Conservation (phyloP, 208 protist genomes). For the Trypanosoma caninum region DNA sequence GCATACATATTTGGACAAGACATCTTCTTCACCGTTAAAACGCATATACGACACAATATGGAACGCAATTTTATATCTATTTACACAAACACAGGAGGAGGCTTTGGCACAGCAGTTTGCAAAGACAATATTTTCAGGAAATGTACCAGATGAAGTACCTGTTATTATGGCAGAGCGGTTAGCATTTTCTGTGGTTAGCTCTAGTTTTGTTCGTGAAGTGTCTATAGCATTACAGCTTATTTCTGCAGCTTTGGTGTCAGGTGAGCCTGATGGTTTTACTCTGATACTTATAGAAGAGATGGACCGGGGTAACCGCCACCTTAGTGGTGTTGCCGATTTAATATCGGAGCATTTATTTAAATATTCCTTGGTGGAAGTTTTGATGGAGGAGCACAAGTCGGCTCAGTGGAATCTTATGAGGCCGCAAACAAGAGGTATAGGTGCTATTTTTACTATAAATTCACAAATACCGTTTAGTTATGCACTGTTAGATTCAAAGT, state of each 20-base stretch:
- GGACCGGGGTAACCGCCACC: slow-evolving; percentile 37
- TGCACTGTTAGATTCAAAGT: slow-evolving; percentile 33
- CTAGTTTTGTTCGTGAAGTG: slow-evolving; percentile 32
- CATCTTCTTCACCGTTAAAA: slow-evolving; percentile 30
- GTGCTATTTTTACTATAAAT: slow-evolving; percentile 37
- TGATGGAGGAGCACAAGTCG: slow-evolving; percentile 56
- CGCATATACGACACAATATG: slow-evolving; percentile 20
- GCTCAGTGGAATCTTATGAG: slow-evolving; percentile 75
- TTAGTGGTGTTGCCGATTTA: slow-evolving; percentile 33
- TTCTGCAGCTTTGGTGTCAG: slow-evolving; percentile 41
- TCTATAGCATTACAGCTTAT: slow-evolving; percentile 55
- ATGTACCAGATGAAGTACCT: background rate
- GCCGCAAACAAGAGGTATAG: slow-evolving; percentile 12
- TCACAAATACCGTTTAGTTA: slow-evolving; percentile 43
- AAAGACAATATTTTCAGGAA: slow-evolving; percentile 28
- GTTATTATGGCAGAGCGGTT: slow-evolving; percentile 31
- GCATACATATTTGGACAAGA: slow-evolving; percentile 43
- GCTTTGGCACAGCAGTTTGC: slow-evolving; percentile 36
- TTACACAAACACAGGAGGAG: slow-evolving; percentile 55
- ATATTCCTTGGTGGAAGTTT: slow-evolving; percentile 28
- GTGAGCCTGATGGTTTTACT: slow-evolving; percentile 70
- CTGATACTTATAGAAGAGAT: slow-evolving; percentile 54
- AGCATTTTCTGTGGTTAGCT: slow-evolving; percentile 27
- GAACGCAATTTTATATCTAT: slow-evolving; percentile 51
- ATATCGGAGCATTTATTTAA: slow-evolving; percentile 47